phyloP scores from a whole-genome alignment of 139 green algal species.

The Pycnococcus provasolii region DNA sequence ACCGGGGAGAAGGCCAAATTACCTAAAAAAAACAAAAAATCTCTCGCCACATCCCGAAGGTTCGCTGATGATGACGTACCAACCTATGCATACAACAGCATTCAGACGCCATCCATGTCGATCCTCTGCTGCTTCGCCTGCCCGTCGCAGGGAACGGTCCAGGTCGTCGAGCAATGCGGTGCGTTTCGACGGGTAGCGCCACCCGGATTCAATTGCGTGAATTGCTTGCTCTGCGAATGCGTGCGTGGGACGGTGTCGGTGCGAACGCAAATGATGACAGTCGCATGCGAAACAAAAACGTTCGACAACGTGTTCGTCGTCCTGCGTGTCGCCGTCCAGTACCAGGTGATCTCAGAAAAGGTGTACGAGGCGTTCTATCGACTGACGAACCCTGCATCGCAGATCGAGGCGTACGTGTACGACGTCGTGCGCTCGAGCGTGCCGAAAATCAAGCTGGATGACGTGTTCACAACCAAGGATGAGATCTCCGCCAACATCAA shows the following conservation, averaged over 20 bases:
- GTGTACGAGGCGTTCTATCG: constrained; percentile 74
- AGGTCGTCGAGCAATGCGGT: no score
- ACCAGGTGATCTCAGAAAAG: constrained; percentile 36
- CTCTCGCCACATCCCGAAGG: no score
- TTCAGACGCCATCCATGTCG: no score
- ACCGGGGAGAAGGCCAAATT: no score
- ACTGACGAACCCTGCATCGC: constrained; percentile 30
- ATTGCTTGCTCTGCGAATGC: constrained; percentile 39
- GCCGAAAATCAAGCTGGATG: constrained; percentile 51
- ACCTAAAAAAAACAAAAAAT: no score
- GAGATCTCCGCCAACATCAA: constrained; percentile 70
- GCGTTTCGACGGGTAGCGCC: no score
- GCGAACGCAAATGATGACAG: constrained; percentile 61
- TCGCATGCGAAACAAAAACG: constrained; percentile 67
- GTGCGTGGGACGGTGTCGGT: constrained; percentile 44
- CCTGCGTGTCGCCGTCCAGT: constrained; percentile 66
- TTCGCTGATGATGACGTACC: no score
- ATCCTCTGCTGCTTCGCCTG: no score
- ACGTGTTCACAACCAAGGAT: constrained; percentile 55
- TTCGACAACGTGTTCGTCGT: constrained; percentile 66
- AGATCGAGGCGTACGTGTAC: constrained; percentile 47
- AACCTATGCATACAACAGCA: no score
- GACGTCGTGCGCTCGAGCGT: constrained; percentile 58
- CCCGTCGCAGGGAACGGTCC: no score
- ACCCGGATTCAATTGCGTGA: constrained; percentile 44